Evolutionary conservation across 495 filamentous ascomycete genomes (phyloP).

Genomic region (Hyaloscypha variabilis): DNA sequence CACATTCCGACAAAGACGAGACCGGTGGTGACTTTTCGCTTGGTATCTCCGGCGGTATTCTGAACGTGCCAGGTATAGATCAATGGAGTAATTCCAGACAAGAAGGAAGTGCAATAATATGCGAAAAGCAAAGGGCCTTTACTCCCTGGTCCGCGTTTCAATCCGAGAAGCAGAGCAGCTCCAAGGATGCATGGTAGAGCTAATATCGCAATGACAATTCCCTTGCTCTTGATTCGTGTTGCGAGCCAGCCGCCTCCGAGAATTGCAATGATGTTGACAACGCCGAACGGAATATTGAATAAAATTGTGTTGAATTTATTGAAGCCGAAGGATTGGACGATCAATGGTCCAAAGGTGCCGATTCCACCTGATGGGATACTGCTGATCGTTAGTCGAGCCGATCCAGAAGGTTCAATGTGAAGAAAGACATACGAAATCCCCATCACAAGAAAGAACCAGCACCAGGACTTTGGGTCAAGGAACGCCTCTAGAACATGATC

Average conservation of each 20-base stretch:
- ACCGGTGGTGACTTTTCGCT: constrained; percentile 60
- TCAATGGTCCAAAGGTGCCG: constrained; percentile 60
- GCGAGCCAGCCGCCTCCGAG: too few species aligned
- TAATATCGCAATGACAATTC: too few species aligned
- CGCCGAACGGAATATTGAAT: constrained; percentile 58
- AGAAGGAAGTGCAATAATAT: constrained; percentile 48
- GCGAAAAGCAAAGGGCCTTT: constrained; percentile 52
- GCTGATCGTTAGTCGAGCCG: constrained; percentile 5
- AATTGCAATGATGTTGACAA: too few species aligned
- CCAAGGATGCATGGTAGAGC: too few species aligned
- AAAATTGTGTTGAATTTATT: constrained; percentile 57
- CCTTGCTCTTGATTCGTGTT: too few species aligned
- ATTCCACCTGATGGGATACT: constrained; percentile 65
- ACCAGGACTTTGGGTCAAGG: constrained; percentile 57
- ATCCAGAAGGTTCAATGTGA: constrained; percentile 9
- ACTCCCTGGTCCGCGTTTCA: constrained; percentile 47
- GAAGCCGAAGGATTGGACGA: constrained; percentile 59
- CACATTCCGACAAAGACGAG: constrained; percentile 58
- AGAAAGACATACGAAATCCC: constrained; percentile 41
- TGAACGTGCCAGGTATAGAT: constrained; percentile 63
- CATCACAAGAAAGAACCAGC: constrained; percentile 59
- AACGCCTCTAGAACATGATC: constrained; percentile 59
- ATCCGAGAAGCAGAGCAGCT: constrained; percentile 35
- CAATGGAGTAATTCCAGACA: constrained; percentile 56
- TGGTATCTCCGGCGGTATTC: constrained; percentile 65